Evolutionary conservation across 2,329 filamentous ascomycete genomes (phyloP), one percentile per base, ranked within the genome.

Genomic region (Gnomoniopsis sp.): DNA sequence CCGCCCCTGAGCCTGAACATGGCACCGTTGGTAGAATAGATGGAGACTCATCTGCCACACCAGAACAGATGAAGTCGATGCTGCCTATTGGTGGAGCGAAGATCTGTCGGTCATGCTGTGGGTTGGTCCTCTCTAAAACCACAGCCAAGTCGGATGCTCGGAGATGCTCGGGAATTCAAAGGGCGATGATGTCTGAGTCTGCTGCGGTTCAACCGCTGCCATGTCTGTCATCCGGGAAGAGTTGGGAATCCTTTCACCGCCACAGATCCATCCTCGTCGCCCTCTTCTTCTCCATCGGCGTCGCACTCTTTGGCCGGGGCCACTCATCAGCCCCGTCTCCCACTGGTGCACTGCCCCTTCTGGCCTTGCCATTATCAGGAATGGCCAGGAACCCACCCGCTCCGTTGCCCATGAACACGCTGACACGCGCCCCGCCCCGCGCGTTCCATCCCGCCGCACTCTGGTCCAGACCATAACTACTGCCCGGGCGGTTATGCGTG

Each of bases 391-490:
- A 86, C 14, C 77, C 77, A 6, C 81, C 80, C 2, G 74, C 68
- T 0, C 79, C 78, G 49, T 80, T 79, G 22, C 78, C 79, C 44
- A 84, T 71, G 64, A 86, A 75, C 57, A 85, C 72, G 58, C 83
- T 85, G 63, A 77, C 76, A 57, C 83, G 72, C 15, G 81, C 79
- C 7, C 80, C 81, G 2, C 67, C 70, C 7, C 78, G 77, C 4
- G 72, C 71, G 57, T 81, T 77, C 79, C 82, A 84, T 4, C 78
- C 79, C 2, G 76, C 74, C 21, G 81, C 70, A 62, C 84, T 82
- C 17, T 79, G 75, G n/a, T 76, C 77, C 38, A 86, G 75, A 15
- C 83, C 83, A 67, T 84, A 86, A 66, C 78, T 81, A 70, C 82
- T 85, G 56, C 79, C 70, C 34, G 81, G 82, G 38, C 82, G 77